Evolutionary conservation across 1,139 yeast genomes (phyloP), one percentile per base, ranked within the genome.

Genomic region (Lodderomyces pseudojiufengensis): DNA sequence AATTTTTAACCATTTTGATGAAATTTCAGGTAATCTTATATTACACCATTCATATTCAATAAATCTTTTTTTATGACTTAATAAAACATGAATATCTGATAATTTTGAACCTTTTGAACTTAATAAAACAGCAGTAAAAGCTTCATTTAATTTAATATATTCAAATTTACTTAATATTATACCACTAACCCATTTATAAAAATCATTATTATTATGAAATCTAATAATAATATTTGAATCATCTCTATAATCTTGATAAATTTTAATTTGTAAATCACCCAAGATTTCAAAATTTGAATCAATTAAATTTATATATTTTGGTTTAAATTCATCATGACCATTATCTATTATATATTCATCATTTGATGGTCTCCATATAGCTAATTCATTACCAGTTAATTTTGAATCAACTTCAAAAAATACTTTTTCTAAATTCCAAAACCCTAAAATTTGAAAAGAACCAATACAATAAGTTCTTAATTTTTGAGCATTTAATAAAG

Each of bases 41-140:
- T 76, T 71, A 51, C 76, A 73, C 81, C 81, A 76, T 47, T 76
- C 82, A 36, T 54, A 64, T 39, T 70, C 67, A 15, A 69, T 54
- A 36, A 63, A 61, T 40, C 72, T 60, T 47, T 73, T 71, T 41
- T 61, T 67, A 34, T 69, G 69, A 3, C 74, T 65, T 38, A 76
- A 59, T 26, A 76, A 55, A 2, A 76, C 70, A 46, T 74, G 74
- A 33, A 75, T 65, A 48, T 76, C 82, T n/a, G 73, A 63, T 43
- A 76, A 63, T 41, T 65, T 59, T 5, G 76, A 61, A 1, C 78
- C 81, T 45, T 72, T 73, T n/a, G 71, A 54, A n/a, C 78, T 70
- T 31, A 76, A 56, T 23, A 74, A 54, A 9, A 75, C 80, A 10
- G 80, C 82, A 1, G 80, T 75, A 48, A 66, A 76, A 10, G 78